These are phyloP conservation scores for Pyrenophora tritici-repentis DNA, from an alignment of 2,329 filamentous ascomycete genomes.

Conservation along the genomic window DNA sequence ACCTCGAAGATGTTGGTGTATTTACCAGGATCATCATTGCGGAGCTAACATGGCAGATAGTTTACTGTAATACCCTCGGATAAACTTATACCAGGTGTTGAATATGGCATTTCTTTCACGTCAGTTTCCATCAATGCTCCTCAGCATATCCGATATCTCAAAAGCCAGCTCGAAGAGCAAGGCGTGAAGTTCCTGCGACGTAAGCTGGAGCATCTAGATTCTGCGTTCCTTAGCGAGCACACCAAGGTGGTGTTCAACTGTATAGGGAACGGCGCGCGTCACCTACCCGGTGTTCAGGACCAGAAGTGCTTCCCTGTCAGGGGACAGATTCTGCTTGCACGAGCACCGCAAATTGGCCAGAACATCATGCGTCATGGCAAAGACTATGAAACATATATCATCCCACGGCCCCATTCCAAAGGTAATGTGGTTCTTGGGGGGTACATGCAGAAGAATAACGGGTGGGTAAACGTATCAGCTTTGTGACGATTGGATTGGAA, in stretches of 20 bases:
- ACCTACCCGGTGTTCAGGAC: conserved; percentile 18
- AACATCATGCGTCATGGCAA: conserved; percentile 28
- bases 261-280: conserved; percentile 22
- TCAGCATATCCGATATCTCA: conserved; percentile 21
- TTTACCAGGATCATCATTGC: background rate
- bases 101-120: conserved; percentile 23
- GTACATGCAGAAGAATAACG: conserved; percentile 24
- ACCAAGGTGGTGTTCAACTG: conserved; percentile 26
- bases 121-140: conserved; percentile 26
- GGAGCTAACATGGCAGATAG: conserved; percentile 1
- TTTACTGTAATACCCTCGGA: conserved; percentile 15
- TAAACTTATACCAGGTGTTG: conserved; percentile 18
- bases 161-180: conserved; percentile 9
- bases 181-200: conserved; percentile 17
- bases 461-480: conserved; percentile 5
- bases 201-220: conserved; percentile 14
- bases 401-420: conserved; percentile 24
- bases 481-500: background rate
- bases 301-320: conserved; percentile 20
- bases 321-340: conserved; percentile 23
- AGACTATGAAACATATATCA: conserved; percentile 28
- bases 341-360: conserved; percentile 18
- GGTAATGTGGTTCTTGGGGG: conserved; percentile 27
- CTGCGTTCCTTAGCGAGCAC: conserved; percentile 15
- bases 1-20: conserved; percentile 20